A percentile compares a stretch with the other conserved stretches of the same genome.
Evolutionary conservation across 2,329 filamentous ascomycete genomes (phyloP).

Genomic region (Ophiosphaerella narmari): DNA sequence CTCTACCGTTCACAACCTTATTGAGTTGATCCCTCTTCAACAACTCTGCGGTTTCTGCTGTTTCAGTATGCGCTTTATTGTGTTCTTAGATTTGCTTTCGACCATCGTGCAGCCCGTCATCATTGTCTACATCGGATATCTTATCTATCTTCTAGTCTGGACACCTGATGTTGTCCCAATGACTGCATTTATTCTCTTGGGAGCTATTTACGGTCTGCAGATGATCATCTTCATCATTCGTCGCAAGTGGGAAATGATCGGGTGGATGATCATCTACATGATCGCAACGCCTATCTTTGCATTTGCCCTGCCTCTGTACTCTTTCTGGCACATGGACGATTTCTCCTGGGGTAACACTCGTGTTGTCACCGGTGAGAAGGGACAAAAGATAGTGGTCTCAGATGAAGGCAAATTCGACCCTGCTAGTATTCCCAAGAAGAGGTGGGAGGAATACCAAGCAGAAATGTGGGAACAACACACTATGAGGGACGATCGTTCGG

Average conservation of each 20-base stretch:
- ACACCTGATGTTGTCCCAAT: conserved; percentile 72
- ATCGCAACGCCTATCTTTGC: conserved; percentile 89
- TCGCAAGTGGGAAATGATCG: conserved; percentile 99
- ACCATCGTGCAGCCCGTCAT: conserved; percentile 92
- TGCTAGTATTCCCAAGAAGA: conserved; percentile 89
- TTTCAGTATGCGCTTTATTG: conserved; percentile 98
- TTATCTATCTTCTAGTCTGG: conserved; percentile 73
- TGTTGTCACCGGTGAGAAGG: conserved; percentile 91
- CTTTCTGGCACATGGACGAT: conserved; percentile 99
- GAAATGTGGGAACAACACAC: conserved; percentile 97
- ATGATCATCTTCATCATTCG: conserved; percentile 95
- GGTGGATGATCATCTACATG: conserved; percentile 98
- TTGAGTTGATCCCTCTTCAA: conserved; percentile 89
- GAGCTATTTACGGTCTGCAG: conserved; percentile 95
- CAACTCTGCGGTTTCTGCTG: conserved; percentile 99
- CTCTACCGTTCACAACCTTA: conserved; percentile 96
- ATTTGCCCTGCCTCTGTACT: conserved; percentile 85
- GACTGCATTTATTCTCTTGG: conserved; percentile 87
- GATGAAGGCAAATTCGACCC: conserved; percentile 99
- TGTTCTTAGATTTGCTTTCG: conserved; percentile 90
- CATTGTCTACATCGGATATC: conserved; percentile 84
- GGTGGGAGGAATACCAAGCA: conserved; percentile 98
- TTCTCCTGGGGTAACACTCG: conserved; percentile 99
- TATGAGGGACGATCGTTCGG: conserved; percentile 78
- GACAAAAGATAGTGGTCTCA: conserved; percentile 87